Conservation (phyloP, 352 stramenopile species). For the Globisporangium ultimum region DNA sequence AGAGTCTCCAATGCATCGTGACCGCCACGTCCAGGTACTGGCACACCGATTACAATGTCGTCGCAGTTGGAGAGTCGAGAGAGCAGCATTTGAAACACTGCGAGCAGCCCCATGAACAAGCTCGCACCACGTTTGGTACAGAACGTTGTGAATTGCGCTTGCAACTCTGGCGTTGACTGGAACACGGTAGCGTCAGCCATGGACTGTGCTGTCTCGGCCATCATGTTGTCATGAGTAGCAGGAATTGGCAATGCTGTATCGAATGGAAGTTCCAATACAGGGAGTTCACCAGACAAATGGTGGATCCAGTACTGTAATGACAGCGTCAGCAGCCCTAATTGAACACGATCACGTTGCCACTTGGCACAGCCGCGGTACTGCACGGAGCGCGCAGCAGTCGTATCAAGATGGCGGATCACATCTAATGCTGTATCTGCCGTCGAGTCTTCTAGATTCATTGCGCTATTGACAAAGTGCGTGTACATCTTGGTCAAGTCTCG, state of each 20-base stretch:
- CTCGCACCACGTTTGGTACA: slow-evolving; percentile 34
- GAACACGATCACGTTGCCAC: slow-evolving; percentile 37
- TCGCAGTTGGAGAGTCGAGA: slow-evolving; percentile 31
- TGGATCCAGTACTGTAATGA: slow-evolving; percentile 49
- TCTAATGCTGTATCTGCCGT: background rate
- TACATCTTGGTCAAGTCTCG: slow-evolving; percentile 32
- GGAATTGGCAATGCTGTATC: slow-evolving; percentile 17
- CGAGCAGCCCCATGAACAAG: slow-evolving; percentile 46
- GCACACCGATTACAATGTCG: slow-evolving; percentile 46
- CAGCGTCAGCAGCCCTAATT: slow-evolving; percentile 27
- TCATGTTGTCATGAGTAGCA: no score
- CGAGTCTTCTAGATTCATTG: background rate
- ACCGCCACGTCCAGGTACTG: slow-evolving; percentile 27
- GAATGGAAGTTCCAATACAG: slow-evolving; percentile 39
- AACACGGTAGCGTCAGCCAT: slow-evolving; percentile 34
- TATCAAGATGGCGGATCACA: slow-evolving; percentile 9
- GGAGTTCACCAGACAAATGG: slow-evolving; percentile 21
- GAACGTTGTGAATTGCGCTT: slow-evolving; percentile 25
- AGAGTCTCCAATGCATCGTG: slow-evolving; percentile 23
- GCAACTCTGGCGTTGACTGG: slow-evolving; percentile 20
- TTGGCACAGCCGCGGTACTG: slow-evolving; percentile 44
- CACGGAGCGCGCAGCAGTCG: no score
- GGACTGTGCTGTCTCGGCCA: background rate
- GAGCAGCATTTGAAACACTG: slow-evolving; percentile 45
- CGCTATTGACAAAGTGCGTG: background rate